Evolutionary conservation across 495 filamentous ascomycete genomes (phyloP).

Genomic region (Aspergillus ellipticus): DNA sequence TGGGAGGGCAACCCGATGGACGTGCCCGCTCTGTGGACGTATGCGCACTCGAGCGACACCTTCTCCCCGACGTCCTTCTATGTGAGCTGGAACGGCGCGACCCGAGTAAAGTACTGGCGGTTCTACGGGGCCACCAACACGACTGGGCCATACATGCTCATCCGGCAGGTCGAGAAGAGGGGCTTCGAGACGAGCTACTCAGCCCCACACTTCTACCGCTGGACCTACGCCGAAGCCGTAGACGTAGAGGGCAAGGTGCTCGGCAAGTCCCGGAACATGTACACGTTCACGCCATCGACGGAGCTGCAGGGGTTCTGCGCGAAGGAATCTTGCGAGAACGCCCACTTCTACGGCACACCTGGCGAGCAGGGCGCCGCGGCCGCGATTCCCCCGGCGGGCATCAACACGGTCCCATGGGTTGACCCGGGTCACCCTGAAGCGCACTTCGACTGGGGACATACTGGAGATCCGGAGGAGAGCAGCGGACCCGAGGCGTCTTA

Average conservation of each 20-base stretch:
- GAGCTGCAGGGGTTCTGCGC: constrained; percentile 36
- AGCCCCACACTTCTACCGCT: constrained; percentile 29
- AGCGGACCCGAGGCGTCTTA: constrained; percentile 1
- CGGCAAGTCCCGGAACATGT: constrained; percentile 32
- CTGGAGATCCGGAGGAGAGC: constrained; percentile 2
- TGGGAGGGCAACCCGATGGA: constrained; percentile 44
- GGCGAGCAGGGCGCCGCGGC: constrained; percentile 30
- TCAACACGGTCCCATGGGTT: constrained; percentile 43
- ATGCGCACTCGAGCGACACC: constrained; percentile 28
- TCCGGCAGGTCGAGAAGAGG: constrained; percentile 31
- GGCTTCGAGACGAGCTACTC: constrained; percentile 42
- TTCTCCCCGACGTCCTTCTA: constrained; percentile 37
- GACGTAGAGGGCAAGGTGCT: constrained; percentile 31
- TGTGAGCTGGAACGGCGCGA: constrained; percentile 49
- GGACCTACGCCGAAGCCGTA: constrained; percentile 36
- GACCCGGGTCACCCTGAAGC: constrained; percentile 28
- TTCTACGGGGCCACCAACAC: constrained; percentile 37
- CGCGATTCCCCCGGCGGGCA: constrained; percentile 31
- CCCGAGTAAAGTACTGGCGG: constrained; percentile 37
- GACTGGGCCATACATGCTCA: constrained; percentile 28
- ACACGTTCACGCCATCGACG: constrained; percentile 40
- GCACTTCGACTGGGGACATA: constrained; percentile 14
- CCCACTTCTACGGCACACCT: constrained; percentile 32
- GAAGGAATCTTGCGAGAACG: constrained; percentile 30
- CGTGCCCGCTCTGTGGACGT: constrained; percentile 42